Evolutionary conservation across 2,329 filamentous ascomycete genomes (phyloP), one percentile per base, ranked within the genome.

Genomic region (Arthrocladium fulminans): DNA sequence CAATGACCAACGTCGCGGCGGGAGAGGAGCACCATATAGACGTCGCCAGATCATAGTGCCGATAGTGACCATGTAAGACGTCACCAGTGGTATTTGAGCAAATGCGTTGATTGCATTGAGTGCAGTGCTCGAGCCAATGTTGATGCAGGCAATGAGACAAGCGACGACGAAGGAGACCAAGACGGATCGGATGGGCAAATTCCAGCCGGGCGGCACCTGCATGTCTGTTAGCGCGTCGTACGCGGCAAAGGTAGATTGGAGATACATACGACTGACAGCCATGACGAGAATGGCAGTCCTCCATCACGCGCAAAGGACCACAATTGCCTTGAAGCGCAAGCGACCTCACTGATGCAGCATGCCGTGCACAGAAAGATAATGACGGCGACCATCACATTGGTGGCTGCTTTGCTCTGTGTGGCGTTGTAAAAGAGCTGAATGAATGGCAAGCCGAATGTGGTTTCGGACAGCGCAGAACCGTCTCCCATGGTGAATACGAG

Each of bases 291-390:
- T 3, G 67, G 67, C 25, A 68, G 49, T 3, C 68, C 68, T 25
- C 59, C 55, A 48, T 71, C 68, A 20, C 68, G 64, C 2, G 68
- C 66, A 57, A 79, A 79, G 0, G 76, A 73, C 73, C 73, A 80
- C 9, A 75, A 70, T 48, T 78, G 71, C 10, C 77, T 70, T 0
- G 76, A 79, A 0, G 77, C 76, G 0, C 79, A 75, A 1, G 74
- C 75, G 0, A 81, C 70, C 50, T 76, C 73, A 1, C 72, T 73
- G 17, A 77, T 72, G 12, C 70, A 73, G 29, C 71, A 71, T 25
- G 50, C 58, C 20, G 52, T 55, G 9, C 57, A 47, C 12, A 15
- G 68, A 19, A 71, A 57, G 5, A 67, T 56, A 24, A 67, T 62
- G 4, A 75, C 63, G 6, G 74, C 63, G 2, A 68, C 63, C 63